Evolutionary conservation across 2,329 filamentous ascomycete species (phyloP).

Genomic region (Chalaropsis thielavioides): DNA sequence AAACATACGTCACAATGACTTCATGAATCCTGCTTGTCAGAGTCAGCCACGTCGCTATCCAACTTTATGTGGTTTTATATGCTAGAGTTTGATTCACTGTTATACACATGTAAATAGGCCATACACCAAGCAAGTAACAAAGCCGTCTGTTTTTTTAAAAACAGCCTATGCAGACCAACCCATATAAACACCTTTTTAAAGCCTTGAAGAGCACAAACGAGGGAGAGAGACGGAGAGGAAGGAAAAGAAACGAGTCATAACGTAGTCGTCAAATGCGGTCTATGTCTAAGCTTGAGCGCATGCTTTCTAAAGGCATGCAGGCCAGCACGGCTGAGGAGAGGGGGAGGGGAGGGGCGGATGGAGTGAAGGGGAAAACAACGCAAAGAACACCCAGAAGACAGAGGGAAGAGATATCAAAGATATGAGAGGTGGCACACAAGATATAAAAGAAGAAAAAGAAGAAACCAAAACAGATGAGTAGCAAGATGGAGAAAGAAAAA

Average conservation of each 20-base stretch:
- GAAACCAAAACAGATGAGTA: slow-evolving; percentile 2
- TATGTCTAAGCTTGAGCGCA: background rate
- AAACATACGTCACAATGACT: background rate
- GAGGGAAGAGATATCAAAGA: slow-evolving; percentile 10
- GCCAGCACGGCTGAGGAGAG: background rate
- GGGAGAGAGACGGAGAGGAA: background rate
- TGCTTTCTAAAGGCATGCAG: background rate
- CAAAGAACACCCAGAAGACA: background rate
- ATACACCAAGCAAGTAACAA: background rate
- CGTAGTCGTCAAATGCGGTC: background rate
- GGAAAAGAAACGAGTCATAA: background rate
- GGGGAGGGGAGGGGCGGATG: background rate
- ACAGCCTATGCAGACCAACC: background rate
- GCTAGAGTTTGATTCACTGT: background rate
- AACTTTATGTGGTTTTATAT: background rate
- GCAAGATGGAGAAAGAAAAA: background rate
- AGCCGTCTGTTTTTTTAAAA: background rate
- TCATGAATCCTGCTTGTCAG: background rate
- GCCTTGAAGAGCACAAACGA: background rate
- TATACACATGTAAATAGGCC: background rate
- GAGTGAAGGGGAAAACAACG: slow-evolving; percentile 5
- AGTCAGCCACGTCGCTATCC: background rate
- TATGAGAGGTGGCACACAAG: background rate
- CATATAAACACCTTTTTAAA: background rate
- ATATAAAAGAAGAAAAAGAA: slow-evolving; percentile 12